A percentile compares a stretch with the other conserved stretches of the same genome.
phyloP scores from a whole-genome alignment of 257 asterid genomes.

The Nicotiana undulata region DNA sequence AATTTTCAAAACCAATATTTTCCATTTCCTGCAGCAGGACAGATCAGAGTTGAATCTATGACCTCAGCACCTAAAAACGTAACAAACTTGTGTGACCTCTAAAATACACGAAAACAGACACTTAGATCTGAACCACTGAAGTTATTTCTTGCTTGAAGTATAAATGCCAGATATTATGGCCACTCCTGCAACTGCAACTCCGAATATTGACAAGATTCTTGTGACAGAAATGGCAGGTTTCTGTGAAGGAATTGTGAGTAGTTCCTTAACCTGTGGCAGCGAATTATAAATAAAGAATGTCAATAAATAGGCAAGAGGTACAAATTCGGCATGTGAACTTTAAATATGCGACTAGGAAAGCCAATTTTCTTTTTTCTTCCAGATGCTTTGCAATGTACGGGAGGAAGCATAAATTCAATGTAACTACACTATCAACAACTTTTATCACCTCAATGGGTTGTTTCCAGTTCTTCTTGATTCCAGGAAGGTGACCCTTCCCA shows the following conservation, averaged over 20 bases:
- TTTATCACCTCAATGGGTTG: conserved; percentile 73
- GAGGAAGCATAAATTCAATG: background rate
- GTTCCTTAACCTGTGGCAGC: conserved; percentile 42
- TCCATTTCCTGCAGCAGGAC: background rate
- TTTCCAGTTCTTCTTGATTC: conserved; percentile 73
- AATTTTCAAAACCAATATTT: background rate
- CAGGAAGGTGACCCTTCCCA: conserved; percentile 86
- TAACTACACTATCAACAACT: background rate
- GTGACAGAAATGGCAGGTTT: conserved; percentile 24
- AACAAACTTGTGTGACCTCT: background rate
- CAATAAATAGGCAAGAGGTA: background rate
- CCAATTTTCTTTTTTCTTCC: background rate
- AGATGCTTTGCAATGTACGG: background rate
- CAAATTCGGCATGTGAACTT: background rate
- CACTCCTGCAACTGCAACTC: conserved; percentile 66
- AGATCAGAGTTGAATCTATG: background rate
- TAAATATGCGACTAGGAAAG: background rate
- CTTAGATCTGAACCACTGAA: background rate
- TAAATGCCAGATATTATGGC: conserved; percentile 63
- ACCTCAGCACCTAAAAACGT: background rate
- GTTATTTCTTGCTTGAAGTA: conserved; percentile 59
- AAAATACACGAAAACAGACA: background rate
- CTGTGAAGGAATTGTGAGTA: conserved; percentile 40
- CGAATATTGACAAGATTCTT: conserved; percentile 42
- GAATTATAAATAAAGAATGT: background rate